These are phyloP conservation scores for Diaporthe sp. DNA, from an alignment of 2,329 filamentous ascomycete species.

Conservation along the genomic window DNA sequence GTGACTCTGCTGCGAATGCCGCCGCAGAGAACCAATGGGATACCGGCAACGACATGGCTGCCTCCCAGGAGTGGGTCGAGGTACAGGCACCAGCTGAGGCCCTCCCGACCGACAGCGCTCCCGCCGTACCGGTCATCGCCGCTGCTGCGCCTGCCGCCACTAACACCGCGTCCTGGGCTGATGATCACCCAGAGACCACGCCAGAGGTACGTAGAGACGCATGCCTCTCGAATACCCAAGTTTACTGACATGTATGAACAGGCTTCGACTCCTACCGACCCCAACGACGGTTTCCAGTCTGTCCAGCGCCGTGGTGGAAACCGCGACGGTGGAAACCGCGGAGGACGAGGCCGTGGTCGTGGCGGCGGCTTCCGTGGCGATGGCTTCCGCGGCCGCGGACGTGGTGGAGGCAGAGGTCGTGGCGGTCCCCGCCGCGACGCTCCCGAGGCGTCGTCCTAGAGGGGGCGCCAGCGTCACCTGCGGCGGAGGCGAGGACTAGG, in stretches of 20 bases:
- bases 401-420: slow-evolving; percentile 50
- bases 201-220: slow-evolving; percentile 44
- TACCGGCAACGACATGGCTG: slow-evolving; percentile 52
- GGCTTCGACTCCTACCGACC: slow-evolving; percentile 51
- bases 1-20: slow-evolving; percentile 65
- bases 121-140: slow-evolving; percentile 69
- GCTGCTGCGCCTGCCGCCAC: slow-evolving; percentile 66
- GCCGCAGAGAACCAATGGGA: slow-evolving; percentile 78
- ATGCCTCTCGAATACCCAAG: neutral
- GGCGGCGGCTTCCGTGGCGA: slow-evolving; percentile 52
- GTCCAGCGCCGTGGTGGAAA: slow-evolving; percentile 70
- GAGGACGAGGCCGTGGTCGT: slow-evolving; percentile 60
- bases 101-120: slow-evolving; percentile 77
- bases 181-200: slow-evolving; percentile 74
- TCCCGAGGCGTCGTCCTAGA: slow-evolving; percentile 40
- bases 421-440: slow-evolving; percentile 44
- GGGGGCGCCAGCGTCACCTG: neutral
- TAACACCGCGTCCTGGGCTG: slow-evolving; percentile 80
- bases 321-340: slow-evolving; percentile 61
- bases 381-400: slow-evolving; percentile 48
- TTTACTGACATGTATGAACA: slow-evolving; percentile 33
- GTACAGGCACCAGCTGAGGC: slow-evolving; percentile 77
- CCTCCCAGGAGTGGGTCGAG: slow-evolving; percentile 77
- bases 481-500: slow-evolving; percentile 11
- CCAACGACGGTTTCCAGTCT: slow-evolving; percentile 77